Base-by-base conservation (phyloP, 768 basidiomycete genomes). In the Baorangia bicolor region DNA sequence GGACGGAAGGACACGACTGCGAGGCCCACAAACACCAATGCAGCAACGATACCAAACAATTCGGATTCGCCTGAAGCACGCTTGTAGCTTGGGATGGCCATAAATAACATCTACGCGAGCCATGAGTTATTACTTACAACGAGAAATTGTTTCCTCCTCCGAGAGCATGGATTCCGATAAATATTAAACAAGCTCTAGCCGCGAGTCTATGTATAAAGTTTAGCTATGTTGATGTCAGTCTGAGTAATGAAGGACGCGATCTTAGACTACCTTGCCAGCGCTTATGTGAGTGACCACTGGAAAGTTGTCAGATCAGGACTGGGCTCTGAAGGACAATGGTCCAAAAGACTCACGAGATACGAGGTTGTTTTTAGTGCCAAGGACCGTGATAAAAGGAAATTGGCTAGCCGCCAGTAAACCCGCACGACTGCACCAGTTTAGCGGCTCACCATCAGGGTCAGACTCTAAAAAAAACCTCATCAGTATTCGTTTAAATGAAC, bases 91-190 rank as follows among this genome's bases (percentile, higher is more conserved):
- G 31, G 28, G 38, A 37, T n/a, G 25, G 30, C 13, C 8, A 18
- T 61, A 8, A 47, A 33, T 20, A 14, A 4, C 12, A 27, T 27
- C 8, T 37, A 37, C 13, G 30, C 18, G 13, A 49, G 21, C 14
- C 33, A 18, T 4, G 34, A 40, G 16, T 45, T 10, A 21, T n/a
- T 7, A 48, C 63, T 40, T 23, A 64, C 61, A 55, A 56, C n/a
- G 48, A 41, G 21, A 53, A 64, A 35, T 64, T 57, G 13, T 25
- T 30, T 0, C 3, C n/a, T 52, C 63, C 64, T 12, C 64, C 56
- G 37, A 73, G 69, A 2, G 64, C 76, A 59, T 85, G 83, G 13
- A 82, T 68, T 77, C 79, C 82, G 7, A 77, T 62, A 8, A 83
- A 55, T 35, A 83, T 65, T 23, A 77, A 74, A 21, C 79, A 63